These are phyloP conservation scores for Knufia petricola DNA, from an alignment of 2,329 filamentous ascomycete genomes.

Conservation along the genomic window DNA sequence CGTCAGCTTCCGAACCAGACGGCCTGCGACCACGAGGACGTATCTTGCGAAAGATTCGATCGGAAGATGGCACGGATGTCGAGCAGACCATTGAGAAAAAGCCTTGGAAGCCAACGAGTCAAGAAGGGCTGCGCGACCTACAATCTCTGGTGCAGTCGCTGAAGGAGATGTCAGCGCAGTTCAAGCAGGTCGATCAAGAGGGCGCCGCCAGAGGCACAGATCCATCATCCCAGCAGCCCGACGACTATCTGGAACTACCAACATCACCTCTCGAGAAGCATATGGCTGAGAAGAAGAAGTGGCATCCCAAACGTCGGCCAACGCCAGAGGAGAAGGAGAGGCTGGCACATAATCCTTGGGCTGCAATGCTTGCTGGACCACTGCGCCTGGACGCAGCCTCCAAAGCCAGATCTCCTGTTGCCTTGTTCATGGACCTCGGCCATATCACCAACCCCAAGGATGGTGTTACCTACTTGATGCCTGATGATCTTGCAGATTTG, in stretches of 20 bases:
- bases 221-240: background rate
- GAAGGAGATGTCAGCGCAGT: background rate
- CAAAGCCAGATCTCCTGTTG: conserved; percentile 14
- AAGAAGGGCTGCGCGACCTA: background rate
- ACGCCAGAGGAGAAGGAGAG: conserved; percentile 11
- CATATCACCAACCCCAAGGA: conserved; percentile 14
- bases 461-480: conserved; percentile 15
- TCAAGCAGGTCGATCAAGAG: background rate
- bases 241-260: background rate
- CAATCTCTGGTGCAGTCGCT: background rate
- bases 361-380: conserved; percentile 18
- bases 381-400: conserved; percentile 16
- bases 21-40: background rate
- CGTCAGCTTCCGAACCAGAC: too few species aligned
- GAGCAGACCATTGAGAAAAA: background rate
- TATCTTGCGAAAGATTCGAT: background rate
- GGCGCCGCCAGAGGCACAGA: background rate
- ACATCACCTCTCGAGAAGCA: conserved; percentile 14
- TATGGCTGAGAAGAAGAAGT: background rate
- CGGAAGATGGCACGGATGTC: background rate
- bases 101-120: conserved; percentile 1
- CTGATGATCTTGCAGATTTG: conserved; percentile 17
- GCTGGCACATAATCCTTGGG: conserved; percentile 20
- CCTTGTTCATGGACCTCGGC: conserved; percentile 14
- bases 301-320: conserved; percentile 10